Percentiles rank a stretch among this genome's conserved stretches.
phyloP scores from a whole-genome alignment of 2,329 filamentous ascomycete species.

The Colletotrichum australisinense region DNA sequence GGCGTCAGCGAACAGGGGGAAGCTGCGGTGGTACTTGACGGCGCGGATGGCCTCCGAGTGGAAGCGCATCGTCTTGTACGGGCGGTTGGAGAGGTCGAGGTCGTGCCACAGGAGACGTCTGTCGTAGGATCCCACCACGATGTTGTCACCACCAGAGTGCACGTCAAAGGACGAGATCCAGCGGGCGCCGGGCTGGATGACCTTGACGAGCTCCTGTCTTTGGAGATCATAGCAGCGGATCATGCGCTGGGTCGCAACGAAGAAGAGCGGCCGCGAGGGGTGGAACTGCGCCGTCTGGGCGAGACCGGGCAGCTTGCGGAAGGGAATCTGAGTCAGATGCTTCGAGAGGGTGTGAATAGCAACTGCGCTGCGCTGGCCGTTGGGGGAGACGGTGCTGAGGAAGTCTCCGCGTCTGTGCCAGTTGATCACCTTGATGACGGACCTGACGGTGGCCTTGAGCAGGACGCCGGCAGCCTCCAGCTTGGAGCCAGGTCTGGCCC shows the following conservation, averaged over 20 bases:
- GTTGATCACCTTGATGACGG: slow-evolving; percentile 85
- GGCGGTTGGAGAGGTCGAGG: slow-evolving; percentile 87
- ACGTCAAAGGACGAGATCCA: slow-evolving; percentile 95
- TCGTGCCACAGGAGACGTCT: slow-evolving; percentile 96
- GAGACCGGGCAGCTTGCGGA: slow-evolving; percentile 79
- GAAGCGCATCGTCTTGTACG: slow-evolving; percentile 97
- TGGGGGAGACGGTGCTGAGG: slow-evolving; percentile 89
- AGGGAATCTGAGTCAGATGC: slow-evolving; percentile 94
- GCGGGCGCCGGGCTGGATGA: slow-evolving; percentile 90
- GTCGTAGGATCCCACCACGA: slow-evolving; percentile 96
- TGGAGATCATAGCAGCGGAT: slow-evolving; percentile 96
- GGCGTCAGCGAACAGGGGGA: slow-evolving; percentile 91
- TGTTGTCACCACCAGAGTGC: slow-evolving; percentile 91
- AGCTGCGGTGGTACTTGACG: slow-evolving; percentile 86
- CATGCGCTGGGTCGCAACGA: slow-evolving; percentile 93
- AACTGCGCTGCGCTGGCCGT: slow-evolving; percentile 81
- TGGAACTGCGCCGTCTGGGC: slow-evolving; percentile 95
- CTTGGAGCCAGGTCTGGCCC: slow-evolving; percentile 80
- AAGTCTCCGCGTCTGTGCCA: slow-evolving; percentile 98
- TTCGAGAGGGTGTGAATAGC: slow-evolving; percentile 96
- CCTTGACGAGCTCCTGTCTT: slow-evolving; percentile 90
- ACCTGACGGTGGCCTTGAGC: slow-evolving; percentile 82
- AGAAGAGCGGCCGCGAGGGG: slow-evolving; percentile 91
- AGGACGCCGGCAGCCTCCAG: slow-evolving; percentile 84
- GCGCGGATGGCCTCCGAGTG: slow-evolving; percentile 91